Base-by-base conservation (phyloP, 78 protist species). In the Dictyostelium intermedium region DNA sequence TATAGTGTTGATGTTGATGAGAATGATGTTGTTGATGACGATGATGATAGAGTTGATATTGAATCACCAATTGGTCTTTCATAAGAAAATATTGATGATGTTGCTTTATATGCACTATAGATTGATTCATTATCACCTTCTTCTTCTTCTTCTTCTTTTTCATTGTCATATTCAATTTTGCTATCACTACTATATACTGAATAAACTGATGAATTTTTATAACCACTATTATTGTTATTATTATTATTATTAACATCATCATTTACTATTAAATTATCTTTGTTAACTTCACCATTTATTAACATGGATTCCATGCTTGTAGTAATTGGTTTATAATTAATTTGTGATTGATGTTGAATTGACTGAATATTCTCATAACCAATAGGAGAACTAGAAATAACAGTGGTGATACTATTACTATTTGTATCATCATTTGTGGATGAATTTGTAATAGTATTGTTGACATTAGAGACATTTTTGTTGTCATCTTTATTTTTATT, bases 291-390 rank as follows among this genome's bases (percentile, higher is more conserved):
- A 16, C 82, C 41, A n/a, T 25, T 23, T 23, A 18, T n/a, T 35
- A 77, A 41, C 45, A 41, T 35, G 32, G n/a, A 32, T 35, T 41
- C 60, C 50, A 77, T 77, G 32, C 50, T 77, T 20, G 60, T 14
- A 41, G 82, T 77, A 77, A 77, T 77, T 23, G 82, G 4, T 77
- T 43, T 77, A 77, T 77, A 77, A 39, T n/a, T 35, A 32, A 30
- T 77, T 41, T 77, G 37, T 27, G 23, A 18, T 72, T 72, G 79
- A 34, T 13, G 27, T 72, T 72, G 56, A 77, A 14, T 25, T 32
- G 82, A 16, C 37, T 74, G 81, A 74, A 18, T 20, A 77, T 77
- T 77, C 9, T 77, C 82, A 77, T 77, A 35, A n/a, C 82, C 60
- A 77, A n/a, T 3, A 77, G 43, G 25, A 77, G 32, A 16, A 77